These are phyloP conservation scores for Phaeosphaeria sp. DNA, from an alignment of 2,329 filamentous ascomycete genomes.

Conservation along the genomic window DNA sequence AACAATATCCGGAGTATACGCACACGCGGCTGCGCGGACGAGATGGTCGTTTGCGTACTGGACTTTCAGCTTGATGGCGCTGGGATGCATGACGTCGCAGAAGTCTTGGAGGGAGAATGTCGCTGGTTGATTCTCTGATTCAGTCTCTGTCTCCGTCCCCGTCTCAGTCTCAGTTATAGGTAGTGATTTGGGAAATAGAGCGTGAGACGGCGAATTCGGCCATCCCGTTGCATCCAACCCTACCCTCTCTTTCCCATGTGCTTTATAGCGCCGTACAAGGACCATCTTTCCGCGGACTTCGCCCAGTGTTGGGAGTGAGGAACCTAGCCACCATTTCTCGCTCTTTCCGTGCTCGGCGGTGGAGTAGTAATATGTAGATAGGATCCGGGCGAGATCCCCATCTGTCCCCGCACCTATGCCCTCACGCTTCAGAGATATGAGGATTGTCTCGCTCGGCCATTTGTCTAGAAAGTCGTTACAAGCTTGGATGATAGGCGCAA, in stretches of 20 bases:
- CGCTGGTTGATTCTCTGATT: no score
- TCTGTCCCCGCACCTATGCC: conserved; percentile 83
- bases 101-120: conserved; percentile 87
- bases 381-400: conserved; percentile 75
- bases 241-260: conserved; percentile 9
- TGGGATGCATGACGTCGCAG: conserved; percentile 80
- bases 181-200: conserved; percentile 66
- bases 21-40: conserved; percentile 67
- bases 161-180: not conserved
- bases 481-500: conserved; percentile 74
- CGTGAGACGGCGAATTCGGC: conserved; percentile 88
- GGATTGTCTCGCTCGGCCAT: conserved; percentile 81
- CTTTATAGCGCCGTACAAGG: conserved; percentile 77
- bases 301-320: conserved; percentile 75
- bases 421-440: conserved; percentile 91
- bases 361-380: conserved; percentile 74
- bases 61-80: conserved; percentile 83
- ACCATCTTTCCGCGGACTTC: conserved; percentile 83
- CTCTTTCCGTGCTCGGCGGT: conserved; percentile 56
- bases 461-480: conserved; percentile 77
- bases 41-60: conserved; percentile 76
- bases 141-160: no score
- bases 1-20: conserved; percentile 50
- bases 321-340: conserved; percentile 79
- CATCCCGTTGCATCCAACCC: conserved; percentile 70